Conservation (phyloP, 257 asterid species). For the Anisodus acutangulus region DNA sequence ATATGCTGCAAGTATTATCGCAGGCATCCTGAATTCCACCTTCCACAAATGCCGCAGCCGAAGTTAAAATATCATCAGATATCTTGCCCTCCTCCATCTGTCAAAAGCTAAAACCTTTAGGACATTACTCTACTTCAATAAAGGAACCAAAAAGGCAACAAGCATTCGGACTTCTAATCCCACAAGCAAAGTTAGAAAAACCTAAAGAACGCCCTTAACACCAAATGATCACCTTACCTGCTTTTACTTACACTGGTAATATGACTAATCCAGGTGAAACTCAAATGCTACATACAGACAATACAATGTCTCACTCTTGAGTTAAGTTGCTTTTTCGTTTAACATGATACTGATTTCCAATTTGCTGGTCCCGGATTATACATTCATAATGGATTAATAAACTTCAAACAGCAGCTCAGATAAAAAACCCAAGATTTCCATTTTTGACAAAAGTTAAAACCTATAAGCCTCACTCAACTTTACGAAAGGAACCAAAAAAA, state of each 20-base stretch:
- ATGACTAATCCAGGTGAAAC: not conserved
- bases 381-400: not conserved
- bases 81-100: conserved; percentile 77
- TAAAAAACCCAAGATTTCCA: not conserved
- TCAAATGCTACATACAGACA: not conserved
- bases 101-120: conserved; percentile 37
- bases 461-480: conserved; percentile 28
- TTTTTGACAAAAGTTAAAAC: conserved; percentile 22
- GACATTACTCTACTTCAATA: not conserved
- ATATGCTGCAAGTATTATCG: conserved; percentile 94
- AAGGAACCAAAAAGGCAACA: not conserved
- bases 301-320: not conserved
- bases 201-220: not conserved
- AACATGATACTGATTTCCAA: not conserved
- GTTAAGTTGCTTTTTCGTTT: not conserved
- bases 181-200: not conserved
- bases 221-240: not conserved
- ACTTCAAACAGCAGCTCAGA: not conserved
- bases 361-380: not conserved
- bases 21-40: conserved; percentile 94
- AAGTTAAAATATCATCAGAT: conserved; percentile 69
- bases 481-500: no score
- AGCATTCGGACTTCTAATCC: not conserved
- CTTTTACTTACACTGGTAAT: not conserved
- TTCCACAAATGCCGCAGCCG: conserved; percentile 93